phyloP scores from a whole-genome alignment of 345 rosid species.

The Triadica sebifera region DNA sequence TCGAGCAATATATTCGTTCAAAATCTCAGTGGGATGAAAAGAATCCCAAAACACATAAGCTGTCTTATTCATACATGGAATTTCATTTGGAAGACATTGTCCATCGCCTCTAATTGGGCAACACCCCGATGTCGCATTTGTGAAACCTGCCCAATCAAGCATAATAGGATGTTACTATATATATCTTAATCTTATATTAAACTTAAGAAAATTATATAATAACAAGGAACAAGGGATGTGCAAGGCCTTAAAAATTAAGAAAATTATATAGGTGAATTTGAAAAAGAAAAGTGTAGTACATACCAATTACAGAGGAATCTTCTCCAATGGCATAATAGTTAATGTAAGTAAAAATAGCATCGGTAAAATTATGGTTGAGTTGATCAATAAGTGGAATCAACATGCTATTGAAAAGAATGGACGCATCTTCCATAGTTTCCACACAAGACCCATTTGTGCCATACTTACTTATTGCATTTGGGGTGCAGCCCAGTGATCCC shows the following conservation, averaged over 20 bases:
- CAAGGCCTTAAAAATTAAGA: too few relatives aligned
- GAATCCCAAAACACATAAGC: constrained; percentile 48
- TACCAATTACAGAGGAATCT: background rate
- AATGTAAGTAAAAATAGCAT: constrained; percentile 4
- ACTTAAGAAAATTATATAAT: too few relatives aligned
- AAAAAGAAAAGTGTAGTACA: background rate
- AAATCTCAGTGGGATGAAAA: constrained; percentile 44
- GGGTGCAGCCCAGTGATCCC: constrained; percentile 10
- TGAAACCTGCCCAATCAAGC: constrained; percentile 2
- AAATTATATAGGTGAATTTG: too few relatives aligned
- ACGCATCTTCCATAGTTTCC: background rate
- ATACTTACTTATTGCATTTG: background rate
- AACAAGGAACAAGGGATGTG: too few relatives aligned
- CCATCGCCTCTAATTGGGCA: background rate
- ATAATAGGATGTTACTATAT: too few relatives aligned
- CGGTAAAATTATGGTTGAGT: background rate
- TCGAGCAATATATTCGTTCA: constrained; percentile 24
- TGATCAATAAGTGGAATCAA: background rate
- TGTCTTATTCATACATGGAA: constrained; percentile 39
- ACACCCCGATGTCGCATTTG: background rate
- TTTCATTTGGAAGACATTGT: constrained; percentile 23
- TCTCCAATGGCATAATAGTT: background rate
- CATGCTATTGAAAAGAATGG: constrained; percentile 1
- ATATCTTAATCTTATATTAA: too few relatives aligned
- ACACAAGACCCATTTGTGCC: constrained; percentile 11